Evolutionary conservation across 805 yeast genomes (phyloP).

Genomic region (Tetrapisispora nanseiensis): DNA sequence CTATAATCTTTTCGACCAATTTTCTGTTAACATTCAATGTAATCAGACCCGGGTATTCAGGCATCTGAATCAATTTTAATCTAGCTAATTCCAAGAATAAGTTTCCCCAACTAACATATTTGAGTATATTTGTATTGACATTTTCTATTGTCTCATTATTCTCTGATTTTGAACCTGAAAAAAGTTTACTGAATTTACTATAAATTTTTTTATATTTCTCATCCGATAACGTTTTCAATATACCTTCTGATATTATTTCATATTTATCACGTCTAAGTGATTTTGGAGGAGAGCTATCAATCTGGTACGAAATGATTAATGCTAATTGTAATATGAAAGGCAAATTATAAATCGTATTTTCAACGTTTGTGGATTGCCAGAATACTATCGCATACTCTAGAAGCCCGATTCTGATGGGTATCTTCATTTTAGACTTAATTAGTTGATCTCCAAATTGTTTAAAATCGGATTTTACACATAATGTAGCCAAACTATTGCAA

Average conservation of each 20-base stretch:
- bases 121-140: background rate
- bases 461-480: background rate
- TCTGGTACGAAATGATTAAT: background rate
- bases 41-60: background rate
- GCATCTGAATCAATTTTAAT: background rate
- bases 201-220: background rate
- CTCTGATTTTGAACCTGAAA: background rate
- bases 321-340: background rate
- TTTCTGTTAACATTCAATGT: background rate
- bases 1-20: background rate
- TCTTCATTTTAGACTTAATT: too few species aligned
- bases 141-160: background rate
- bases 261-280: background rate
- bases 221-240: background rate
- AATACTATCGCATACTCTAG: background rate
- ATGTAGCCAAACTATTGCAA: background rate
- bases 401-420: background rate
- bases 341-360: background rate
- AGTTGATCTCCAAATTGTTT: too few species aligned
- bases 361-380: background rate
- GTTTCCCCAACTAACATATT: background rate
- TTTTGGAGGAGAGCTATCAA: background rate
- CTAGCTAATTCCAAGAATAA: background rate
- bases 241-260: background rate
- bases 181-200: background rate